A percentile compares a stretch with the other conserved stretches of the same genome.
These are phyloP conservation scores for Henningerozyma blattae DNA, from an alignment of 805 yeast genomes.

Conservation along the genomic window DNA sequence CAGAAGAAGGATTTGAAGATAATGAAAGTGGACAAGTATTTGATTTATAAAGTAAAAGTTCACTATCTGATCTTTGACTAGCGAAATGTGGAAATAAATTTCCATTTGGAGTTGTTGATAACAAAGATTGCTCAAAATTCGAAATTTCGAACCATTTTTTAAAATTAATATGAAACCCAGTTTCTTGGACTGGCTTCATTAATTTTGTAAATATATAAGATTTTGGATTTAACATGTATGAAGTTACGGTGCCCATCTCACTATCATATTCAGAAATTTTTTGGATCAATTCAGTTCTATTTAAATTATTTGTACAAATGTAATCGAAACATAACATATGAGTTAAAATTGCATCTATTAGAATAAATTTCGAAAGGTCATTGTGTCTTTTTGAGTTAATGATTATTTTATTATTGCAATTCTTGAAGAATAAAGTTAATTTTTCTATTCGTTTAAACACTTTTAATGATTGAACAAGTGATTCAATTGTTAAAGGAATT, in stretches of 20 bases:
- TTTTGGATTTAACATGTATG: constrained; percentile 11
- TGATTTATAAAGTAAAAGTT: too few species aligned
- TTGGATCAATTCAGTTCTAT: constrained; percentile 48
- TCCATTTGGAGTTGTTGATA: not conserved
- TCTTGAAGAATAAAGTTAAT: not conserved
- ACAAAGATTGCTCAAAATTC: not conserved
- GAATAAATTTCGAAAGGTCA: constrained; percentile 7
- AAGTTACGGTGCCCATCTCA: constrained; percentile 7
- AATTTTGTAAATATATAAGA: constrained; percentile 14
- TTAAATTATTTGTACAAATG: constrained; percentile 20
- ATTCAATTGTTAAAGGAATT: not conserved
- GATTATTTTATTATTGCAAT: constrained; percentile 6
- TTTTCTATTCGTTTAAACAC: not conserved
- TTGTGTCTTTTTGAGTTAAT: constrained; percentile 7
- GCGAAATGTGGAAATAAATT: not conserved
- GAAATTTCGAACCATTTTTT: constrained; percentile 1
- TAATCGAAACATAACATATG: constrained; percentile 10
- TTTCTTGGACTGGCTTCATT: constrained; percentile 14
- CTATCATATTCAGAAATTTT: constrained; percentile 64
- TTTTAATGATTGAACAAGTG: not conserved
- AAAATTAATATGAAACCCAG: constrained; percentile 18
- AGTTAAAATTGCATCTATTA: constrained; percentile 10
- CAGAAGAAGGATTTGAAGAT: not conserved
- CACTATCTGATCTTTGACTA: too few species aligned
- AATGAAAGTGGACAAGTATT: not conserved